Conservation (phyloP, 2,329 filamentous ascomycete species). For the Teratosphaeria epicoccoides region DNA sequence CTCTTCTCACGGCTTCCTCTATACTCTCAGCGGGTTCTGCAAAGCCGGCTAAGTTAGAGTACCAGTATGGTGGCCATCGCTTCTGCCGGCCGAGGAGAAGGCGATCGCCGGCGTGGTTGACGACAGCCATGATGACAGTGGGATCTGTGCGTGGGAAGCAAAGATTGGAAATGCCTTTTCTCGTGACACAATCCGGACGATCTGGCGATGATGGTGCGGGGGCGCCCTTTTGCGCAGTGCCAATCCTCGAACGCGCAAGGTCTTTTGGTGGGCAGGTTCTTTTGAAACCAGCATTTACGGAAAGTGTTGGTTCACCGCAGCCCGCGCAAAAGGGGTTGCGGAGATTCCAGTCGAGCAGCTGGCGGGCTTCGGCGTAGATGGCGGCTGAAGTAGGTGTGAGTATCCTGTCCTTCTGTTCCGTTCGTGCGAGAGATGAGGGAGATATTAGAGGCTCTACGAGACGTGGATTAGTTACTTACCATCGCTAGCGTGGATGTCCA, state of each 20-base stretch:
- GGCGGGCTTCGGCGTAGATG: conserved; percentile 79
- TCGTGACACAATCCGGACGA: conserved; percentile 65
- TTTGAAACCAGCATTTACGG: conserved; percentile 70
- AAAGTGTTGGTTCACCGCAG: conserved; percentile 74
- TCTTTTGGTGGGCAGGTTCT: conserved; percentile 67
- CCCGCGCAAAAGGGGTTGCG: conserved; percentile 86
- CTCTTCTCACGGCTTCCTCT: conserved; percentile 41
- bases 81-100: conserved; percentile 77
- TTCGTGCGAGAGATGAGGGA: conserved; percentile 1
- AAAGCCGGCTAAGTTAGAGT: conserved; percentile 63
- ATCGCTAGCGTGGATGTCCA: conserved; percentile 50
- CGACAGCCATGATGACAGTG: conserved; percentile 87
- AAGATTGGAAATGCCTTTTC: conserved; percentile 79
- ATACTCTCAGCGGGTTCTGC: conserved; percentile 42
- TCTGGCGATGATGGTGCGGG: conserved; percentile 30
- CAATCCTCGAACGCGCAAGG: conserved; percentile 27
- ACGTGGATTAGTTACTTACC: conserved; percentile 36
- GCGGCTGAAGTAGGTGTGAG: conserved; percentile 49
- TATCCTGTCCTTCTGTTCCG: background rate
- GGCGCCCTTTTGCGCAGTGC: conserved; percentile 2
- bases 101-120: conserved; percentile 66
- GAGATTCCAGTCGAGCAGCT: conserved; percentile 85
- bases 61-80: conserved; percentile 76
- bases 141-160: conserved; percentile 88
- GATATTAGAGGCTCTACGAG: background rate